Percentiles rank a stretch among this genome's conserved stretches.
phyloP scores from a whole-genome alignment of 2,329 filamentous ascomycete genomes.

The Diaporthe humulicola region DNA sequence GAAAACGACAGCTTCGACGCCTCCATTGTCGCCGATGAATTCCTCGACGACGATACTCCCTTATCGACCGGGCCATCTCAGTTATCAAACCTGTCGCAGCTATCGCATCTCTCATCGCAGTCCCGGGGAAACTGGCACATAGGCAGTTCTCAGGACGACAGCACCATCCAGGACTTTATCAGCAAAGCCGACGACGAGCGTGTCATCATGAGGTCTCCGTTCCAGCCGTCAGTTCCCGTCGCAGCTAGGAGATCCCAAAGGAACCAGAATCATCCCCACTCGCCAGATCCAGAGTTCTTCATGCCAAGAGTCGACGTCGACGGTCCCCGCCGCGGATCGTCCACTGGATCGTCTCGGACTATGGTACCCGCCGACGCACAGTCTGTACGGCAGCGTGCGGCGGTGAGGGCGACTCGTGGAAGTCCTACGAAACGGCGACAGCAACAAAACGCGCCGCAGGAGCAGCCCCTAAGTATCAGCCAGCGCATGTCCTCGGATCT shows the following conservation, averaged over 20 bases:
- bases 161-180: slow-evolving; percentile 64
- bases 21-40: slow-evolving; percentile 61
- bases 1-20: slow-evolving; percentile 73
- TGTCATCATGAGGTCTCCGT: slow-evolving; percentile 67
- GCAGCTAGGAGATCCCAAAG: slow-evolving; percentile 49
- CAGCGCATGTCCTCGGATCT: slow-evolving; percentile 52
- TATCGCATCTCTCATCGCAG: slow-evolving; percentile 45
- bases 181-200: slow-evolving; percentile 67
- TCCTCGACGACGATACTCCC: slow-evolving; percentile 55
- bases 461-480: slow-evolving; percentile 44
- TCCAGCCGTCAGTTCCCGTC: slow-evolving; percentile 64
- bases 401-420: slow-evolving; percentile 38
- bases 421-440: slow-evolving; percentile 41
- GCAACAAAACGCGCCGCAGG: slow-evolving; percentile 8
- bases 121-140: slow-evolving; percentile 55
- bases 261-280: slow-evolving; percentile 49
- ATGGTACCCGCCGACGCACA: slow-evolving; percentile 47
- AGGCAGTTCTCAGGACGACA: slow-evolving; percentile 65
- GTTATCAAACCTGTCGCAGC: slow-evolving; percentile 49
- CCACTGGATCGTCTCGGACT: slow-evolving; percentile 51
- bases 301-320: slow-evolving; percentile 64
- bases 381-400: slow-evolving; percentile 46
- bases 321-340: slow-evolving; percentile 51
- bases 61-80: slow-evolving; percentile 63
- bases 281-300: slow-evolving; percentile 64